Evolutionary conservation across 805 yeast species (phyloP).

Genomic region (Metschnikowia proteae): DNA sequence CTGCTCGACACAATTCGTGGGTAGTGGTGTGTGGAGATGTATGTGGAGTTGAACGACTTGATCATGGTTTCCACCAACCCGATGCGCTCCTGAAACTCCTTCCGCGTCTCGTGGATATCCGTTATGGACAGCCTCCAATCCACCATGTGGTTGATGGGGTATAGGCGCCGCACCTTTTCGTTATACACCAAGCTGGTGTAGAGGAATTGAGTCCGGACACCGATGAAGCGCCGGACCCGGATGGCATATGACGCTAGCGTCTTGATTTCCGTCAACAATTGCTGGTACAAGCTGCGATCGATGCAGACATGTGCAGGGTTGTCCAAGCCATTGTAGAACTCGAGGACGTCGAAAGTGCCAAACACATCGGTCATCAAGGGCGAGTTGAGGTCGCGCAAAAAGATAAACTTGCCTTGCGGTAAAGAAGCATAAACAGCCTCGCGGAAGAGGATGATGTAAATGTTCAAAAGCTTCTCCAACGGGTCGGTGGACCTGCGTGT

Average conservation of each 20-base stretch:
- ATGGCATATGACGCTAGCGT: constrained; percentile 27
- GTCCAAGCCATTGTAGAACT: constrained; percentile 23
- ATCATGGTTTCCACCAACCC: constrained; percentile 27
- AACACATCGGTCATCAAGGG: constrained; percentile 40
- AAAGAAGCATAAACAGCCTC: constrained; percentile 32
- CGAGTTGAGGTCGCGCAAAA: constrained; percentile 37
- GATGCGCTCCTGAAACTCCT: constrained; percentile 20
- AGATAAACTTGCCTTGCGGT: constrained; percentile 41
- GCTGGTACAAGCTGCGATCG: constrained; percentile 15
- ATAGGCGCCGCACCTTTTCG: constrained; percentile 17
- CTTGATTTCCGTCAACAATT: constrained; percentile 17
- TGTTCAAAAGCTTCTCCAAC: constrained; percentile 29
- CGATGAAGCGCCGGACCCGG: constrained; percentile 30
- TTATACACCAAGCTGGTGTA: constrained; percentile 30
- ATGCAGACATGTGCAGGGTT: constrained; percentile 13
- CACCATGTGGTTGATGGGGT: constrained; percentile 22
- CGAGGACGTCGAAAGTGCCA: constrained; percentile 21
- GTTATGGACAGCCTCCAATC: constrained; percentile 28
- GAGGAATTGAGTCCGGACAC: constrained; percentile 25
- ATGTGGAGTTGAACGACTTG: constrained; percentile 13
- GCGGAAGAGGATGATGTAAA: constrained; percentile 32
- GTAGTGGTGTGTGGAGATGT: constrained; percentile 13
- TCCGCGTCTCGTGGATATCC: constrained; percentile 23
- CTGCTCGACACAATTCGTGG: constrained; percentile 6
- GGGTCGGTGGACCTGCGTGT: constrained; percentile 25